A percentile compares a stretch with the other conserved stretches of the same genome.
Conservation (phyloP, 352 stramenopile genomes). For the Pythium aphanidermatum region DNA sequence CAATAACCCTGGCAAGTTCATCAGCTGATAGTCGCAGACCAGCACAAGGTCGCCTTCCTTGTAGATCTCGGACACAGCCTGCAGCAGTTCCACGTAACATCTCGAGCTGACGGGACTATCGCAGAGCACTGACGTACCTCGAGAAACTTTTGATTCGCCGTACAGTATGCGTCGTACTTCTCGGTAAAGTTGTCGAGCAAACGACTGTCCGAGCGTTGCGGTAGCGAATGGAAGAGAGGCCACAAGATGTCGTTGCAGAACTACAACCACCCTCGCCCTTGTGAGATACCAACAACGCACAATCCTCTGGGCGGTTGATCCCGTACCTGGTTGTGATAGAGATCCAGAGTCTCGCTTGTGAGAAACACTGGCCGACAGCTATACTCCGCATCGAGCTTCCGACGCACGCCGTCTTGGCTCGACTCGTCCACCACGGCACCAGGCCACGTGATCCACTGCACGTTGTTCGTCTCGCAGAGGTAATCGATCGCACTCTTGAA, state of each 20-base stretch:
- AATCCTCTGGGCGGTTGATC: not conserved
- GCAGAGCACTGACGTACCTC: conserved; percentile 28
- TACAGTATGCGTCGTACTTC: conserved; percentile 86
- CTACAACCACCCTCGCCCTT: too few species aligned
- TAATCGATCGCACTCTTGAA: conserved; percentile 76
- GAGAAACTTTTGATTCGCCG: conserved; percentile 82
- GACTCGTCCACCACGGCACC: conserved; percentile 73
- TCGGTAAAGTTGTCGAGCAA: conserved; percentile 80
- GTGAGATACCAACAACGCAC: too few species aligned
- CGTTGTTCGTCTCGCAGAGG: conserved; percentile 66
- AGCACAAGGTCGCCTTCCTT: conserved; percentile 83
- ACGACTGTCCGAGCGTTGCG: conserved; percentile 62
- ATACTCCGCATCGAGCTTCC: conserved; percentile 75
- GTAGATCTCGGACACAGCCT: conserved; percentile 71
- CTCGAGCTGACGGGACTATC: conserved; percentile 3
- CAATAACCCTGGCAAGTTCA: conserved; percentile 73
- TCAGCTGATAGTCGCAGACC: conserved; percentile 89
- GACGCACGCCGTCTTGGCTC: conserved; percentile 67
- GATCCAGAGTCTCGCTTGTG: conserved; percentile 59
- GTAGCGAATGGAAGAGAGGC: conserved; percentile 88
- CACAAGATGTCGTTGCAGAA: conserved; percentile 90
- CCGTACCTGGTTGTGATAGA: conserved; percentile 77
- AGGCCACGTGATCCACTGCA: conserved; percentile 89
- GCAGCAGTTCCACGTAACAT: too few species aligned
- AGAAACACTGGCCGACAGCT: conserved; percentile 85